Evolutionary conservation across 768 basidiomycete genomes (phyloP), one percentile per base, ranked within the genome.

Genomic region (Aureoboletus auriporus): DNA sequence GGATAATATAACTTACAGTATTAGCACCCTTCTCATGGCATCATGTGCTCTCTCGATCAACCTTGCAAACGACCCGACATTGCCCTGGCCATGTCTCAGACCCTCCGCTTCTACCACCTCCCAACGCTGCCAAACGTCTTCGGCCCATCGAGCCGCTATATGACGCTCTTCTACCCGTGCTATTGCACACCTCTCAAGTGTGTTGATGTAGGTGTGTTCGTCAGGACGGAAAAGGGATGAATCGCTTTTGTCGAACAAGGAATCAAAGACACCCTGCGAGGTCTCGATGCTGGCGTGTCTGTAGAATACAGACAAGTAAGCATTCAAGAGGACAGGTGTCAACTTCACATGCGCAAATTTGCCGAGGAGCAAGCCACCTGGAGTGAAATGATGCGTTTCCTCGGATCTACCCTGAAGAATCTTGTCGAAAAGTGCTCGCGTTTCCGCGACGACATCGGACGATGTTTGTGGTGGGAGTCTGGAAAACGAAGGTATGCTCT

Each of bases 241-340:
- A 42, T 29, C n/a, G 1, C 69, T 53, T 9, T 75, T 62, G 16
- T 69, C 62, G 51, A 78, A 88, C 3, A 84, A 50, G 5, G 61
- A 64, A 51, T 73, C 64, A 63, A 86, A 92, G 8, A 75, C 63
- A 8, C 73, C 71, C 27, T 69, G 67, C 3, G 78, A 69, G 2
- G 60, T 60, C 26, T 78, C 73, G 36, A 93, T 67, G 9, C 74
- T 60, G 5, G 74, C 66, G 54, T 86, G 84, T 3, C 67, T 63
- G 57, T 86, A 86, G 61, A 84, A 78, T 1, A 93, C 86, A 11
- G 86, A 80, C 42, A 96, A 70, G 61, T 90, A 97, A 3, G 92
- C 79, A 55, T 86, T 89, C 54, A 93, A 57, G 6, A 96, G 75
- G 2, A 77, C 73, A 0, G 89, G 57, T 0, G 82, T 79, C 43